Base-by-base conservation (phyloP, 352 stramenopile species). In the Pythium phragmiticola region DNA sequence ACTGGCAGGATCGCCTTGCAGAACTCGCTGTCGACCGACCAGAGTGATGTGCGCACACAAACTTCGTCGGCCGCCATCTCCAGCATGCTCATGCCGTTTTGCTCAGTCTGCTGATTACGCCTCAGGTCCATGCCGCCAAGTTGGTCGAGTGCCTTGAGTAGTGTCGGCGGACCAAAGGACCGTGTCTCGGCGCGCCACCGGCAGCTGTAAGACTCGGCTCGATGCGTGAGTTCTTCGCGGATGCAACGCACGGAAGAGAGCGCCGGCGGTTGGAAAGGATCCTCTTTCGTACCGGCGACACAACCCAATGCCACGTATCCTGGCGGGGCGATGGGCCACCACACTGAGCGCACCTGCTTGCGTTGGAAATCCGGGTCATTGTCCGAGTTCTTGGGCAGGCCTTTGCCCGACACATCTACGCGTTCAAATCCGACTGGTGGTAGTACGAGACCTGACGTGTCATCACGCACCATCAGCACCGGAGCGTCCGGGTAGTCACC, bases 321-420 rank as follows among this genome's bases (percentile, higher is more conserved):
- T 17, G 82, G 70, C 1, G 87, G 87, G 3, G 87, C 81, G 34
- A 94, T 75, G 7, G 87, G 87, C 82, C 84, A 94, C 87, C 87
- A 95, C 34, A 95, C 57, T 0, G 82, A 94, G 0, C 87, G 84
- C 16, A 91, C 56, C 36, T 95, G 85, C 63, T 95, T 95, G n/a
- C 77, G 80, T 30, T 92, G 78, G 36, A 94, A 89, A 30, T 93
- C 84, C 0, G 68, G 60, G 43, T 93, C 78, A 21, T 72, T 83
- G 28, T 90, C 81, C 0, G 82, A 90, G 60, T 94, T 95, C 52
- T 72, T 77, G 14, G 85, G 87, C 8, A 95, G 68, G 0, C 87
- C 87, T 62, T 90, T 94, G 8, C 85, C 87, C 34, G 82, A 90
- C 21, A 94, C 78, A 53, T 95, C 87, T 0, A 94, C 80, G 3